These are phyloP conservation scores for Kokia cookei DNA, from an alignment of 441 rosid species.

Conservation along the genomic window DNA sequence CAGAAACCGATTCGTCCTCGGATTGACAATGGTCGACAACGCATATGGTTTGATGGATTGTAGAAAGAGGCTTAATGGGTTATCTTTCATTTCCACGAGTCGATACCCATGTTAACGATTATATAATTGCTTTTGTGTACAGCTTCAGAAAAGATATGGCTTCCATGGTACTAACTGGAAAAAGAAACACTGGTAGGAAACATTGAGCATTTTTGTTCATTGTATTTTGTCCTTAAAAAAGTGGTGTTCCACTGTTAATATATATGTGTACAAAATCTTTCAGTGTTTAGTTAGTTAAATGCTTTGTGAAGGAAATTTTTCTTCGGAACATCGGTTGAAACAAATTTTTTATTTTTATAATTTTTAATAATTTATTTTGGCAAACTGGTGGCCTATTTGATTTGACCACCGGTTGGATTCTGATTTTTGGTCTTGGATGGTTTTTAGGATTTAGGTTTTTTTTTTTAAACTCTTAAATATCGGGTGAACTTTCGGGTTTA, in stretches of 20 bases:
- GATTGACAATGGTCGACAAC: conserved; percentile 16
- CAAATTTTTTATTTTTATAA: not conserved
- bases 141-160: not conserved
- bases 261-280: conserved; percentile 11
- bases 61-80: not conserved
- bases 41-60: not conserved
- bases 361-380: not conserved
- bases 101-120: not conserved
- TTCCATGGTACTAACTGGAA: conserved; percentile 10
- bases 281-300: not conserved
- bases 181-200: conserved; percentile 5
- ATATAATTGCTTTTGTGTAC: conserved; percentile 8
- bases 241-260: conserved; percentile 15
- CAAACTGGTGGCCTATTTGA: too few species aligned
- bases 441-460: too few species aligned
- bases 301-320: not conserved
- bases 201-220: conserved; percentile 1
- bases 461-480: too few species aligned
- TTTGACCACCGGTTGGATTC: too few species aligned
- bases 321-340: too few species aligned
- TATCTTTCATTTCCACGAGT: not conserved
- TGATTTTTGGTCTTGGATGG: too few species aligned
- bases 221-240: not conserved
- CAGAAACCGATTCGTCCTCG: conserved; percentile 50
- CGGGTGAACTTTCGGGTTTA: too few species aligned